Conservation (phyloP, 306 rosid genomes). For the Styphnolobium japonicum region DNA sequence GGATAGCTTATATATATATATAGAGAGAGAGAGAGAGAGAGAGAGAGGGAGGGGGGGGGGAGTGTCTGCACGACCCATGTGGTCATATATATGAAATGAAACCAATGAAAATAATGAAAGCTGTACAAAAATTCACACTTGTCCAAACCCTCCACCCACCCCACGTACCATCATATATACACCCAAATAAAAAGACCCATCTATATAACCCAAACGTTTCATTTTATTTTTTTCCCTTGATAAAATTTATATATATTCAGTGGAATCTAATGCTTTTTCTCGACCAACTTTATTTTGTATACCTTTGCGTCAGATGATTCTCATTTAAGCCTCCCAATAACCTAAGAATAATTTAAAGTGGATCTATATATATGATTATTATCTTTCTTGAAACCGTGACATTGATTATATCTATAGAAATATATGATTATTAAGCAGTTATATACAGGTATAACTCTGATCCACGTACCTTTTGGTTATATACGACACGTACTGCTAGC, state of each 20-base stretch:
- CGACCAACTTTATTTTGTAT: constrained; percentile 27
- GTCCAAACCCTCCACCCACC: constrained; percentile 37
- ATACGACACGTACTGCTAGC: not conserved
- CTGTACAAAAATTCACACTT: constrained; percentile 27
- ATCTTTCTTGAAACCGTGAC: not conserved
- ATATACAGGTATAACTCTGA: not conserved
- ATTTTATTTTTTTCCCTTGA: constrained; percentile 15
- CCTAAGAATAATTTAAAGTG: not conserved
- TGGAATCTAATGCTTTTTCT: constrained; percentile 38
- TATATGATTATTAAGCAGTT: not conserved
- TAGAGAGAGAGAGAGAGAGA: too few relatives aligned
- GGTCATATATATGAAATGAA: constrained; percentile 25
- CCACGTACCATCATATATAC: constrained; percentile 27
- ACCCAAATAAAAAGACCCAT: constrained; percentile 36
- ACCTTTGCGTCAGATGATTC: constrained; percentile 22
- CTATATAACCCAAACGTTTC: constrained; percentile 24
- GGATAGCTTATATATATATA: too few relatives aligned
- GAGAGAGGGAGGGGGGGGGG: too few relatives aligned
- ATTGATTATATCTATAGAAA: not conserved
- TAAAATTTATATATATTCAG: not conserved
- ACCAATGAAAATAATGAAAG: constrained; percentile 29
- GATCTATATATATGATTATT: not conserved
- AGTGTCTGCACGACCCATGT: constrained; percentile 37
- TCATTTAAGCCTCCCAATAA: not conserved
- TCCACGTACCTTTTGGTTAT: not conserved